Evolutionary conservation across 306 rosid species (phyloP).

Genomic region (Vigna trinervia): DNA sequence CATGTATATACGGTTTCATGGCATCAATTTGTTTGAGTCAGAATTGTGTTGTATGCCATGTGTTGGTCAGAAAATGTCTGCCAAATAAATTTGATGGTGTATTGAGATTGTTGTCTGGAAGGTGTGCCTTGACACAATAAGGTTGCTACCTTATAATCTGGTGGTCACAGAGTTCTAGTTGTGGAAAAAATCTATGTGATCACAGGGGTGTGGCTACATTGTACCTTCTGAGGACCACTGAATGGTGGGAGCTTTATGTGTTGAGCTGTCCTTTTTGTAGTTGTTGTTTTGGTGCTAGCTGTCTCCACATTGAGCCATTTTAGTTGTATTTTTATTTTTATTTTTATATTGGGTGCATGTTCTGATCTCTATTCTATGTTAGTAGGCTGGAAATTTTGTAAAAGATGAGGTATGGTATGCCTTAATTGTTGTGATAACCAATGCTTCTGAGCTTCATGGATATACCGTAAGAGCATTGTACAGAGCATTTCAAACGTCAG

Average conservation of each 20-base stretch:
- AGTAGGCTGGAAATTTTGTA: slow-evolving; percentile 99
- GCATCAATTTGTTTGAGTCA: slow-evolving; percentile 29
- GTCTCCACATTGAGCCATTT: slow-evolving; percentile 33
- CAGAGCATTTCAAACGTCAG: slow-evolving; percentile 79
- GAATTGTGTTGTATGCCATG: slow-evolving; percentile 12
- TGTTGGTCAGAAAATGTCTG: slow-evolving; percentile 29
- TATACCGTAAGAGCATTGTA: slow-evolving; percentile 88
- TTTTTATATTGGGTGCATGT: slow-evolving; percentile 38
- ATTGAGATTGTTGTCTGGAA: slow-evolving; percentile 22
- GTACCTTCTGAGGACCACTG: neutral
- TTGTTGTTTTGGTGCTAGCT: slow-evolving; percentile 35
- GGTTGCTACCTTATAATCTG: slow-evolving; percentile 26
- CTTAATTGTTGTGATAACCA: slow-evolving; percentile 85
- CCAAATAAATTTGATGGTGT: slow-evolving; percentile 33
- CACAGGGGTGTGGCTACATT: neutral
- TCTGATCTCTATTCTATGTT: slow-evolving; percentile 72
- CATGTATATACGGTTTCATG: slow-evolving; percentile 8
- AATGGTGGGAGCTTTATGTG: slow-evolving; percentile 6
- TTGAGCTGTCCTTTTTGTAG: slow-evolving; percentile 18
- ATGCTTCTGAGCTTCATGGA: slow-evolving; percentile 96
- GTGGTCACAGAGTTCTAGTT: slow-evolving; percentile 18
- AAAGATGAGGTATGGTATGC: slow-evolving; percentile 98
- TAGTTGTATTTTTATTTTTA: neutral
- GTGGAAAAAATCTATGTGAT: slow-evolving; percentile 18
- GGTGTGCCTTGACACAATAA: slow-evolving; percentile 24